phyloP scores from a whole-genome alignment of 495 filamentous ascomycete species.

The Sordaria brevicollis region DNA sequence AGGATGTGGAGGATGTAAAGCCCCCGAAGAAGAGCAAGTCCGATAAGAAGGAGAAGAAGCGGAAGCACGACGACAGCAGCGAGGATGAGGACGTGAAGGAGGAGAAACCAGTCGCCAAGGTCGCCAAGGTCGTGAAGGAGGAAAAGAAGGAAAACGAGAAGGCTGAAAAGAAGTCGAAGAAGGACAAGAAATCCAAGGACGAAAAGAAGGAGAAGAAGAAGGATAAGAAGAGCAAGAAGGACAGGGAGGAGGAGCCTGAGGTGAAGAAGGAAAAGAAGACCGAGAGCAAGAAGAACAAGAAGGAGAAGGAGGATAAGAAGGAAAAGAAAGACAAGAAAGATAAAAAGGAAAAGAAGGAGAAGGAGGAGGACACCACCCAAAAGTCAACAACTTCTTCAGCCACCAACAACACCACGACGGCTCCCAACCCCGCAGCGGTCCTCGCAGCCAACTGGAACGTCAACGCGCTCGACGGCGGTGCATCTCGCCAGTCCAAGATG shows the following conservation, averaged over 20 bases:
- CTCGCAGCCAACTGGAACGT: slow-evolving; percentile 41
- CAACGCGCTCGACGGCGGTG: slow-evolving; percentile 38
- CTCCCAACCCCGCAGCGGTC: slow-evolving; percentile 2
- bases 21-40: background rate
- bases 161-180: slow-evolving; percentile 1
- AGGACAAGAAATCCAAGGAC: background rate
- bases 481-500: slow-evolving; percentile 44
- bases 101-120: background rate
- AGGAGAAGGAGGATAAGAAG: slow-evolving; percentile 5
- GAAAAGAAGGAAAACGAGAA: background rate
- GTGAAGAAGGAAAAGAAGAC: background rate
- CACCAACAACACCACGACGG: background rate
- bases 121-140: background rate
- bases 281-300: slow-evolving; percentile 7
- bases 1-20: background rate
- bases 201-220: slow-evolving; percentile 5
- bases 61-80: slow-evolving; percentile 1
- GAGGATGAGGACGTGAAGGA: background rate
- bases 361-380: slow-evolving; percentile 1
- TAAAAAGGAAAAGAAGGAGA: slow-evolving; percentile 5
- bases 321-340: slow-evolving; percentile 6
- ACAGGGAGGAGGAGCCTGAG: background rate
- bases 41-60: slow-evolving; percentile 3
- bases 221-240: background rate
- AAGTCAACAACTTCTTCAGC: background rate